Evolutionary conservation across 768 basidiomycete genomes (phyloP).

Genomic region (Gymnopilus junonius): DNA sequence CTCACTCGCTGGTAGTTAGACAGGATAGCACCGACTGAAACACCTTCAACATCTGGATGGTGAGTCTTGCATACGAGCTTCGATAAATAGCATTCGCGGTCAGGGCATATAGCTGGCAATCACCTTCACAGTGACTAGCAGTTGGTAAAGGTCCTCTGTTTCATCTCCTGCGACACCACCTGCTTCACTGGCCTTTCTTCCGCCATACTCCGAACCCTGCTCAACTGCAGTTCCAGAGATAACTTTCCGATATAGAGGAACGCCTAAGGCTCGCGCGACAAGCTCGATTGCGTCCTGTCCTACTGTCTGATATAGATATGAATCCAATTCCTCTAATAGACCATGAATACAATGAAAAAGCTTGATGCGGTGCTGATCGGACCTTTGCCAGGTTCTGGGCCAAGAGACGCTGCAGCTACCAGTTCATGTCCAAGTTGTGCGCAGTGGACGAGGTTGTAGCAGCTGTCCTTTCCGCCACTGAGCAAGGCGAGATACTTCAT

Average conservation of each 20-base stretch:
- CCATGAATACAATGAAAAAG: conserved; percentile 25
- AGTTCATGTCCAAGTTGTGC: conserved; percentile 84
- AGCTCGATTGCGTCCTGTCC: conserved; percentile 92
- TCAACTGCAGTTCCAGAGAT: conserved; percentile 85
- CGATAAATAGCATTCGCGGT: neutral
- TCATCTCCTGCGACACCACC: conserved; percentile 81
- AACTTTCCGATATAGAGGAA: conserved; percentile 82
- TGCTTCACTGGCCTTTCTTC: conserved; percentile 47
- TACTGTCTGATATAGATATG: conserved; percentile 98
- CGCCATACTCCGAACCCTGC: conserved; percentile 86
- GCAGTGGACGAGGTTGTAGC: conserved; percentile 94
- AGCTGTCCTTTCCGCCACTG: conserved; percentile 98
- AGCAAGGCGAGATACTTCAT: conserved; percentile 96
- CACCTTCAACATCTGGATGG: conserved; percentile 83
- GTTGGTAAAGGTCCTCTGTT: conserved; percentile 87
- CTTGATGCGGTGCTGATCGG: conserved; percentile 30
- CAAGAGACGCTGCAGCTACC: conserved; percentile 85
- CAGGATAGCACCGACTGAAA: conserved; percentile 95
- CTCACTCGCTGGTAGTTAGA: conserved; percentile 97
- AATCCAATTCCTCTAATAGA: conserved; percentile 93
- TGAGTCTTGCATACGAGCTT: conserved; percentile 46
- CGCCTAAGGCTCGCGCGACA: conserved; percentile 82
- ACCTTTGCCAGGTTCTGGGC: conserved; percentile 89
- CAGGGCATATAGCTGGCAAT: neutral
- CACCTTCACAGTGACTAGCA: conserved; percentile 82